Evolutionary conservation across 1,284 basidiomycete species (phyloP).

Genomic region (Fistulina hepatica): DNA sequence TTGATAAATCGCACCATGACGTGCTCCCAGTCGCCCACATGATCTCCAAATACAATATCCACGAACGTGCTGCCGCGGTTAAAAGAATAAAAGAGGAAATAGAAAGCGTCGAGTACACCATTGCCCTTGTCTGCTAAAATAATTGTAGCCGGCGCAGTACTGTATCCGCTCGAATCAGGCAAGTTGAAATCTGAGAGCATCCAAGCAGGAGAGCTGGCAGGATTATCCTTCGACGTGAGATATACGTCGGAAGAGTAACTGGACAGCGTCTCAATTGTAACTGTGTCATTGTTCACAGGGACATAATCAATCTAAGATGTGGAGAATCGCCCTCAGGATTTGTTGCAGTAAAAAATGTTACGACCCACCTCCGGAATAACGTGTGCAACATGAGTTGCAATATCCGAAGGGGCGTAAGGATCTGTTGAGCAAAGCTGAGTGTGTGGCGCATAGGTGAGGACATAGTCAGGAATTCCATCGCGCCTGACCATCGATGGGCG

Average conservation of each 20-base stretch:
- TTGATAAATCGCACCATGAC: slow-evolving; percentile 28
- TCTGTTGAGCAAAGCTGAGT: slow-evolving; percentile 22
- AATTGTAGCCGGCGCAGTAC: slow-evolving; percentile 21
- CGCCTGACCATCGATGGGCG: slow-evolving; percentile 4
- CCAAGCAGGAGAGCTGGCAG: slow-evolving; percentile 19
- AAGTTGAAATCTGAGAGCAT: slow-evolving; percentile 16
- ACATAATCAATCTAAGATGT: slow-evolving; percentile 2
- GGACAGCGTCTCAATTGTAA: slow-evolving; percentile 9
- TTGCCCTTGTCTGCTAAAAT: slow-evolving; percentile 18
- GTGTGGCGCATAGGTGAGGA: slow-evolving; percentile 22
- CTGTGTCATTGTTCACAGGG: neutral
- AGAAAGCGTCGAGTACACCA: slow-evolving; percentile 28
- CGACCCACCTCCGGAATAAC: slow-evolving; percentile 17
- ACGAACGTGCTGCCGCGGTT: slow-evolving; percentile 20
- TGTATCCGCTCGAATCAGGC: slow-evolving; percentile 19
- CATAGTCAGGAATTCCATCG: slow-evolving; percentile 21
- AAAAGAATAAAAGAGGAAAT: slow-evolving; percentile 29
- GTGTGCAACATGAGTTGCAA: slow-evolving; percentile 21
- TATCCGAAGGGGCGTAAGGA: slow-evolving; percentile 23
- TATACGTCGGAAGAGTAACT: slow-evolving; percentile 17
- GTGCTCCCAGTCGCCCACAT: slow-evolving; percentile 29
- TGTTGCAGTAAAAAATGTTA: slow-evolving; percentile 3
- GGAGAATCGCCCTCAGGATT: neutral
- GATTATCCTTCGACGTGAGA: slow-evolving; percentile 21
- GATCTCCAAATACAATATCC: slow-evolving; percentile 20